phyloP scores from a whole-genome alignment of 768 basidiomycete species.

The Russula abietina region DNA sequence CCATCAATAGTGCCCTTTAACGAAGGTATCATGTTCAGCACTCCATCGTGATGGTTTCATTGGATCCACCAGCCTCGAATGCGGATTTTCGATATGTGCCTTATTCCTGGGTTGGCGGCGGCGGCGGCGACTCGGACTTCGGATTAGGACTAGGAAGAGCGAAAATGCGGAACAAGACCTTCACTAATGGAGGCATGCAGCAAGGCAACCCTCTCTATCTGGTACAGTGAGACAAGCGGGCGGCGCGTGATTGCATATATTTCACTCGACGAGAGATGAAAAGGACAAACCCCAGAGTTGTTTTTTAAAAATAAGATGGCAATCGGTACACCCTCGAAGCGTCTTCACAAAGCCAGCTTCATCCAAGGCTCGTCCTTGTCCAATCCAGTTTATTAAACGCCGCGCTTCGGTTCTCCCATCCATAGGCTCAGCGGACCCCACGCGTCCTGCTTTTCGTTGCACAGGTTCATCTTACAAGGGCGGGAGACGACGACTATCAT shows the following conservation, averaged over 20 bases:
- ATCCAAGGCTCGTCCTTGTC: slow-evolving; percentile 41
- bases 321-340: slow-evolving; percentile 34
- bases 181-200: slow-evolving; percentile 47
- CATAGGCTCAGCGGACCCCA: slow-evolving; percentile 32
- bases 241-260: neutral
- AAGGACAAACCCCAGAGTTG: neutral
- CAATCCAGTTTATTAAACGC: slow-evolving; percentile 27
- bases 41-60: neutral
- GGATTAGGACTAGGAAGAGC: neutral
- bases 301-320: slow-evolving; percentile 16
- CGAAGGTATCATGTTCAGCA: slow-evolving; percentile 1
- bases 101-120: neutral
- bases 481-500: slow-evolving; percentile 23
- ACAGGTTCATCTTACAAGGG: slow-evolving; percentile 20
- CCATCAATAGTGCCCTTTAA: neutral
- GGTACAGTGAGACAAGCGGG: slow-evolving; percentile 10
- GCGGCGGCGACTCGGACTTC: neutral
- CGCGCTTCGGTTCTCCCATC: slow-evolving; percentile 31
- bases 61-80: neutral
- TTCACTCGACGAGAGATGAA: neutral
- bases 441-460: slow-evolving; percentile 29
- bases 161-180: slow-evolving; percentile 28
- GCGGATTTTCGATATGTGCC: slow-evolving; percentile 29
- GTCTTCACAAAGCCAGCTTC: slow-evolving; percentile 37
- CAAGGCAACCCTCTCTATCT: slow-evolving; percentile 26